Conservation (phyloP, 2,329 filamentous ascomycete genomes). For the Hymenoscyphus infarciens region DNA sequence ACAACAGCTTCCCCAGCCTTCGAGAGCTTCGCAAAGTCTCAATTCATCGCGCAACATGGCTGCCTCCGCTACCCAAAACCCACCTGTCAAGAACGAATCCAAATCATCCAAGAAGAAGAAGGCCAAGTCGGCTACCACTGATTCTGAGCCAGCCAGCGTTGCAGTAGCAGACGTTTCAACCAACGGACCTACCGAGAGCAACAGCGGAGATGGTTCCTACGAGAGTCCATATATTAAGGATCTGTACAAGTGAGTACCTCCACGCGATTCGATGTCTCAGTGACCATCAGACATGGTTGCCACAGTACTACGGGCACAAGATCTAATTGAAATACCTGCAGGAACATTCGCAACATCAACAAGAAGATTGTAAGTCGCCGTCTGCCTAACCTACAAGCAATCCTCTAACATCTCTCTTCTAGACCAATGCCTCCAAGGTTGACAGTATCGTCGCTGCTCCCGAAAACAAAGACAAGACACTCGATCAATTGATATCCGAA, state of each 20-base stretch:
- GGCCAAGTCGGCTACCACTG: constrained; percentile 47
- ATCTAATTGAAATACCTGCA: constrained; percentile 38
- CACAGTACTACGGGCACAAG: constrained; percentile 11
- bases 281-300: not conserved
- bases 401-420: constrained; percentile 21
- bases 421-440: constrained; percentile 71
- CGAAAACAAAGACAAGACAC: constrained; percentile 65
- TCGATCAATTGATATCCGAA: constrained; percentile 67
- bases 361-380: constrained; percentile 82
- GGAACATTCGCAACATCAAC: constrained; percentile 84
- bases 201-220: constrained; percentile 48
- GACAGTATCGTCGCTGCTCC: constrained; percentile 57
- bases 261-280: not conserved
- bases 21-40: constrained; percentile 4
- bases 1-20: constrained; percentile 14
- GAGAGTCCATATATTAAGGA: constrained; percentile 85
- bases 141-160: constrained; percentile 48
- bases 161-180: constrained; percentile 44
- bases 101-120: constrained; percentile 70
- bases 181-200: constrained; percentile 42
- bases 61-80: constrained; percentile 59
- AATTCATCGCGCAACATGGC: constrained; percentile 51
- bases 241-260: constrained; percentile 73
- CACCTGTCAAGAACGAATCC: constrained; percentile 57
- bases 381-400: not conserved